These are phyloP conservation scores for Chrysochromulina parva DNA, from an alignment of 78 protist genomes.

Conservation along the genomic window DNA sequence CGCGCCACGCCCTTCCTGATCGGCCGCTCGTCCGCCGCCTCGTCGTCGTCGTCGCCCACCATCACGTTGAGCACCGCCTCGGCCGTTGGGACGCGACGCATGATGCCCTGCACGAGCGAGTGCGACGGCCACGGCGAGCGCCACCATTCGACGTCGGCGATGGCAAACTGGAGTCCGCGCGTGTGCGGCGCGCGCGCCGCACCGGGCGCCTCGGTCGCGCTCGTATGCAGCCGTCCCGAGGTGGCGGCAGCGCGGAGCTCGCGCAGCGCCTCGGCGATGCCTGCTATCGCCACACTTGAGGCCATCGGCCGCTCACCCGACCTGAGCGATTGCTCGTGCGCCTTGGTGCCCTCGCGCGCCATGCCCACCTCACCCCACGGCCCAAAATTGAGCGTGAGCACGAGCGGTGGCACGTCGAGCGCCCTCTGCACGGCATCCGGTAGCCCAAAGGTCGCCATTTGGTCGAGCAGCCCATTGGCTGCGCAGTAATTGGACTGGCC, in stretches of 20 bases:
- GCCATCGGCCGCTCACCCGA: constrained; percentile 32
- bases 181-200: not conserved
- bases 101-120: not conserved
- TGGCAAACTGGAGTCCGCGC: constrained; percentile 1
- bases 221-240: not conserved
- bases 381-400: constrained; percentile 25
- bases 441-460: not conserved
- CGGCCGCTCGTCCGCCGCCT: not conserved
- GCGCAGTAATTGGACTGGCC: constrained; percentile 57
- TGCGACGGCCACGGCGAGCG: constrained; percentile 28
- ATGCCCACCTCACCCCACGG: constrained; percentile 56
- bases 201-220: no score
- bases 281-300: not conserved
- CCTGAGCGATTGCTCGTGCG: constrained; percentile 14
- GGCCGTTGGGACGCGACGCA: not conserved
- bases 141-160: constrained; percentile 21
- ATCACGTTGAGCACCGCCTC: not conserved
- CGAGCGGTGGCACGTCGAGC: not conserved
- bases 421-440: not conserved
- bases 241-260: not conserved
- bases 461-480: constrained; percentile 46
- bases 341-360: constrained; percentile 44
- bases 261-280: not conserved
- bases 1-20: no score
- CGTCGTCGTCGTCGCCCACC: not conserved